phyloP scores from a whole-genome alignment of 1,139 yeast species.

The Debaryomyces nepalensis region DNA sequence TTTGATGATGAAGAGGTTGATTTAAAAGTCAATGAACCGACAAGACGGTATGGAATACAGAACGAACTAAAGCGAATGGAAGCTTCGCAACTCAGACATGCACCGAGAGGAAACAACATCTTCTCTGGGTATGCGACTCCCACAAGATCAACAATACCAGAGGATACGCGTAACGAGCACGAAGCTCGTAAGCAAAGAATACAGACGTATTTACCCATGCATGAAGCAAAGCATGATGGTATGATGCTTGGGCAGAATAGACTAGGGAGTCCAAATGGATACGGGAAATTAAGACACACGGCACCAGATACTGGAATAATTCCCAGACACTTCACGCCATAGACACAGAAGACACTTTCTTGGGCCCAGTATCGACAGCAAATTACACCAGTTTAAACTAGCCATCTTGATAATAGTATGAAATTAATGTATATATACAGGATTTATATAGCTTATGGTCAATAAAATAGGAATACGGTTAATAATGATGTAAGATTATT shows the following conservation, averaged over 20 bases:
- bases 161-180: not conserved
- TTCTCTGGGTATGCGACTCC: not conserved
- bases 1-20: constrained; percentile 24
- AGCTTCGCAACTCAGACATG: too few relatives aligned
- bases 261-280: too few relatives aligned
- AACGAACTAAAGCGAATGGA: too few relatives aligned
- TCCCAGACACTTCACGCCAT: too few relatives aligned
- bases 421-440: constrained; percentile 23
- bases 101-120: too few relatives aligned
- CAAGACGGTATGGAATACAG: not conserved
- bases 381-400: not conserved
- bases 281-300: too few relatives aligned
- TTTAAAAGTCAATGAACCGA: not conserved
- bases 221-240: too few relatives aligned
- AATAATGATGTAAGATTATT: constrained; percentile 7
- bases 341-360: too few relatives aligned
- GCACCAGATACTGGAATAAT: too few relatives aligned
- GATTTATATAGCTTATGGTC: constrained; percentile 16
- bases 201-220: too few relatives aligned
- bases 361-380: too few relatives aligned
- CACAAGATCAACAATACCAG: not conserved
- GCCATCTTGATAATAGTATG: constrained; percentile 12
- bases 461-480: constrained; percentile 8
- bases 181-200: not conserved
- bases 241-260: too few relatives aligned